A percentile compares a stretch with the other conserved stretches of the same genome.
These are phyloP conservation scores for Musa itinerans DNA, from an alignment of 176 grass and related monocot genomes.

Conservation along the genomic window DNA sequence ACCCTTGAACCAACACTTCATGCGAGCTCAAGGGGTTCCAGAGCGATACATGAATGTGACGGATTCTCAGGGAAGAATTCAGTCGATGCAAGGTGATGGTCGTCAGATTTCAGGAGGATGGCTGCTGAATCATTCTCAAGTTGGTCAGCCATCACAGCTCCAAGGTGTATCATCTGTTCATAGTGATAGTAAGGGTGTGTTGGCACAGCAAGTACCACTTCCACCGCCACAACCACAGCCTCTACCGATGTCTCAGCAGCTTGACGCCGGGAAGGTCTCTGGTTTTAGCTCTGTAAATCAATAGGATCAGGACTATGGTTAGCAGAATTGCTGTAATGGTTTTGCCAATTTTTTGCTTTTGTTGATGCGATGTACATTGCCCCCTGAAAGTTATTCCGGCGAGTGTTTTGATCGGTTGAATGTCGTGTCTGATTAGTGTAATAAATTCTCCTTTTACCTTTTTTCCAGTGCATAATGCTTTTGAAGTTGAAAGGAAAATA, in stretches of 20 bases:
- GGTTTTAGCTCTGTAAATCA: background rate
- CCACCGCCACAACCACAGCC: background rate
- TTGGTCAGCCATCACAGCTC: background rate
- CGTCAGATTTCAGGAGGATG: background rate
- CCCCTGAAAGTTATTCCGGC: no score
- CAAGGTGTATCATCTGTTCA: background rate
- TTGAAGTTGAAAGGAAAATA: background rate
- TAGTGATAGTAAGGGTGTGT: background rate
- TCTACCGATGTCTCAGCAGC: background rate
- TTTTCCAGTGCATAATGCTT: background rate
- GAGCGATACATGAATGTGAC: background rate
- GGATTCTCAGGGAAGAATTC: background rate
- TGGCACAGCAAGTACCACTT: background rate
- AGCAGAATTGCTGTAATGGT: background rate
- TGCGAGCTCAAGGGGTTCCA: constrained; percentile 2
- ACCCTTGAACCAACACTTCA: background rate
- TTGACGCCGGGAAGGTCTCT: background rate
- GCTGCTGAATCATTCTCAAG: background rate
- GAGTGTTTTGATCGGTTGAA: background rate
- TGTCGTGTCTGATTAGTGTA: constrained; percentile 2
- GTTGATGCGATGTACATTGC: no score
- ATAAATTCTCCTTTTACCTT: no score
- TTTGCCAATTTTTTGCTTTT: background rate
- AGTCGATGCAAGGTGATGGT: background rate
- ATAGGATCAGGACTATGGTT: background rate